These are phyloP conservation scores for Syncephalastrum sp. DNA, from an alignment of 371 early-diverging fungal species.

Conservation along the genomic window DNA sequence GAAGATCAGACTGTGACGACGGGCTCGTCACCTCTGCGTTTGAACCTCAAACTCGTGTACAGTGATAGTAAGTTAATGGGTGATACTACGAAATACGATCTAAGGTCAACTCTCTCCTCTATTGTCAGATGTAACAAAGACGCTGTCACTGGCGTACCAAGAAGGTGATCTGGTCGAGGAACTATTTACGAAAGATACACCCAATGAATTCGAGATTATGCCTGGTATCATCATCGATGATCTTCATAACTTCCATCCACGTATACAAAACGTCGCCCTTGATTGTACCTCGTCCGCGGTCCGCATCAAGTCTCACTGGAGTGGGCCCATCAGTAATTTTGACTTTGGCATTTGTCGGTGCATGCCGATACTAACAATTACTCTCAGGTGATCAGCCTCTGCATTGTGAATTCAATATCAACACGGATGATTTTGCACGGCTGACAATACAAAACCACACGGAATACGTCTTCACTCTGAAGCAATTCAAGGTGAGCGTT, in stretches of 20 bases:
- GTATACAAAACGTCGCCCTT: conserved; percentile 11
- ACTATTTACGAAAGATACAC: conserved; percentile 15
- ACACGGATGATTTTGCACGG: conserved; percentile 14
- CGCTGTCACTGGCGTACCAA: conserved; percentile 16
- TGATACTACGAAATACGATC: neutral
- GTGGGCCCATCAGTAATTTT: neutral
- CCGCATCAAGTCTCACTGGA: conserved; percentile 15
- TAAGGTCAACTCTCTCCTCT: no score
- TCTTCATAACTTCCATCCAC: conserved; percentile 14
- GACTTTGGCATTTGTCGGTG: neutral
- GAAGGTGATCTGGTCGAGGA: conserved; percentile 12
- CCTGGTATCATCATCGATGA: conserved; percentile 13
- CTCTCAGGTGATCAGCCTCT: conserved; percentile 10
- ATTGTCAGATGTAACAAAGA: conserved; percentile 14
- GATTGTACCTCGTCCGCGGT: conserved; percentile 13
- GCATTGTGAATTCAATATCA: conserved; percentile 19
- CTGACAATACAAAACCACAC: conserved; percentile 10
- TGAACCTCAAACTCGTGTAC: conserved; percentile 6
- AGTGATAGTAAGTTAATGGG: neutral
- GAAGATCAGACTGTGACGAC: neutral
- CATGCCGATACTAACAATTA: conserved; percentile 1
- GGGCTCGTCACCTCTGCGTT: neutral
- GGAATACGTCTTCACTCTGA: conserved; percentile 14
- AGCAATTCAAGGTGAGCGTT: conserved; percentile 17
- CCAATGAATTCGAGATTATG: conserved; percentile 14